phyloP scores from a whole-genome alignment of 2,329 filamentous ascomycete species.

The Pseudomassariella vexata region DNA sequence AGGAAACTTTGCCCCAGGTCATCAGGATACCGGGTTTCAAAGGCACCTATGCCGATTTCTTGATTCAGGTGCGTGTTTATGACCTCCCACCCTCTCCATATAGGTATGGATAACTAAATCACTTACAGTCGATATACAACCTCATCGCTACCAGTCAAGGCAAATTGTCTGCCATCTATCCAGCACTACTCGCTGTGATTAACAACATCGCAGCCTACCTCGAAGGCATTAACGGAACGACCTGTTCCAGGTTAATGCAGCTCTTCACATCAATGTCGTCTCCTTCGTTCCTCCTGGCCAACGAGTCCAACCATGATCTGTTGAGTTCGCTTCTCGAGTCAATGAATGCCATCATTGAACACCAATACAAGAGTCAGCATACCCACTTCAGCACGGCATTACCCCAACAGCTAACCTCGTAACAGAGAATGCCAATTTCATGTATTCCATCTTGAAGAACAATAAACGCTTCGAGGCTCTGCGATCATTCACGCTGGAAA shows the following conservation, averaged over 20 bases:
- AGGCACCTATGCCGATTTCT: constrained; percentile 87
- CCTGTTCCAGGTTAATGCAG: constrained; percentile 78
- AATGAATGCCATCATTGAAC: constrained; percentile 83
- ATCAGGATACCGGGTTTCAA: constrained; percentile 81
- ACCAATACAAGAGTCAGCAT: constrained; percentile 69
- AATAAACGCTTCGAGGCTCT: constrained; percentile 79
- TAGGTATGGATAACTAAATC: constrained; percentile 13
- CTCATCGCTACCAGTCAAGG: constrained; percentile 89
- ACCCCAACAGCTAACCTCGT: constrained; percentile 11
- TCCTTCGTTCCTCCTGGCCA: constrained; percentile 84
- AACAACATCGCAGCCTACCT: constrained; percentile 88
- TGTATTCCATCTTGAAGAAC: constrained; percentile 74
- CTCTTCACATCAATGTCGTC: constrained; percentile 90
- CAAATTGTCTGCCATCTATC: constrained; percentile 85
- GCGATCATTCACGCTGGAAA: constrained; percentile 83
- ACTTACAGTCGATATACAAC: constrained; percentile 72
- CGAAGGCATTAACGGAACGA: constrained; percentile 66
- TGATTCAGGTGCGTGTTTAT: constrained; percentile 67
- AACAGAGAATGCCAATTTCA: constrained; percentile 71
- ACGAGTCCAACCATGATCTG: constrained; percentile 82
- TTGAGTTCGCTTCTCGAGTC: constrained; percentile 80
- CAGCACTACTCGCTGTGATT: constrained; percentile 83
- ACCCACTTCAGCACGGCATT: too few relatives aligned
- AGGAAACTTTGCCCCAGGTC: constrained; percentile 76
- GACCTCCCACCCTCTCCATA: constrained; percentile 16